phyloP scores from a whole-genome alignment of 2,329 filamentous ascomycete genomes.

The Cercospora sp. region DNA sequence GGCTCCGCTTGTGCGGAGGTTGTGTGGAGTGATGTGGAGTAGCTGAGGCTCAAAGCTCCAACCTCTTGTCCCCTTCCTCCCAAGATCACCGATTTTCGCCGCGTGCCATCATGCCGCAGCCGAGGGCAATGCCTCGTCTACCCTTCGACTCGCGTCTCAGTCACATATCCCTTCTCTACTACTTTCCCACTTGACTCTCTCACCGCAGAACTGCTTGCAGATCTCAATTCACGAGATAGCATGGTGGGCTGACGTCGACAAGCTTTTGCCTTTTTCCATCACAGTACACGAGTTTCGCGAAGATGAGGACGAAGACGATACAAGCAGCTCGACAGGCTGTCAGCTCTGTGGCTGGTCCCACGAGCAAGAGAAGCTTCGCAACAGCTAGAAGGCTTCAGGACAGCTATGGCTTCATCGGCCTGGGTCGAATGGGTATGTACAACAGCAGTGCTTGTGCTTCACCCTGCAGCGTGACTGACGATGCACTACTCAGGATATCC shows the following conservation, averaged over 20 bases:
- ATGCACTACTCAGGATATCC: slow-evolving; percentile 59
- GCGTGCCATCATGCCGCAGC: slow-evolving; percentile 4
- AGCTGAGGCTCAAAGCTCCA: slow-evolving; percentile 1
- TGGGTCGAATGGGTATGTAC: slow-evolving; percentile 50
- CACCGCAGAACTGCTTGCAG: background rate
- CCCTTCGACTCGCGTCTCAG: background rate
- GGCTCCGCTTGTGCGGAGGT: background rate
- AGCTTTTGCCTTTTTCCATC: background rate
- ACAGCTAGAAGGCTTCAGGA: slow-evolving; percentile 45
- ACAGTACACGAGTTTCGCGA: background rate
- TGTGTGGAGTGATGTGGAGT: background rate
- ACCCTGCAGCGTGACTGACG: slow-evolving; percentile 20
- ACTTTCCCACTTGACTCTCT: background rate
- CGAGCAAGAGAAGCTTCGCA: slow-evolving; percentile 45
- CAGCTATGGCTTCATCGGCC: slow-evolving; percentile 54
- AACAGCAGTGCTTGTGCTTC: slow-evolving; percentile 26
- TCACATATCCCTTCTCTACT: background rate
- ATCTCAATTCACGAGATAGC: slow-evolving; percentile 2
- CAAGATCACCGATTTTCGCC: slow-evolving; percentile 6
- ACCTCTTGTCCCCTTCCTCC: slow-evolving; percentile 6
- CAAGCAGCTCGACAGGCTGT: slow-evolving; percentile 25
- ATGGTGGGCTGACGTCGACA: slow-evolving; percentile 7
- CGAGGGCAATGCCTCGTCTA: slow-evolving; percentile 11
- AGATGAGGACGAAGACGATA: slow-evolving; percentile 22
- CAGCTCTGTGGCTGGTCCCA: slow-evolving; percentile 26